Percentiles rank a stretch among this genome's conserved stretches.
phyloP scores from a whole-genome alignment of 768 basidiomycete species.

The Phanerodontia chrysosporium region DNA sequence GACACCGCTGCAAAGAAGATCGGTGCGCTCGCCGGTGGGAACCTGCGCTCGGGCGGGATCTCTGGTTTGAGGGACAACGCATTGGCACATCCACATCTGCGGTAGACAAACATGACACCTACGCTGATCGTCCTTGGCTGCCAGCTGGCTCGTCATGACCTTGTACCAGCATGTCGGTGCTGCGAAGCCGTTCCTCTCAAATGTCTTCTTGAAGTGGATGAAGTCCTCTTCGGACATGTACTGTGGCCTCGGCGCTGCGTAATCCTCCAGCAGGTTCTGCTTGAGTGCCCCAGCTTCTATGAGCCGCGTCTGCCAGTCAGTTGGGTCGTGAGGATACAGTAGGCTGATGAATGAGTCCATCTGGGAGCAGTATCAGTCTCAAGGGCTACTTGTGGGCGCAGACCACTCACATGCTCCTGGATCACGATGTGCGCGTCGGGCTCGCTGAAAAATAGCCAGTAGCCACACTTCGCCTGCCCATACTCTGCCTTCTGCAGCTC shows the following conservation, averaged over 20 bases:
- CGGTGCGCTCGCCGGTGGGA: background rate
- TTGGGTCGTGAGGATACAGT: slow-evolving; percentile 30
- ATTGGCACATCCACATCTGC: background rate
- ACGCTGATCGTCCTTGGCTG: background rate
- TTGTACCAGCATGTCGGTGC: slow-evolving; percentile 37
- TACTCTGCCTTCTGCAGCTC: slow-evolving; percentile 16
- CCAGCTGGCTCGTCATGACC: slow-evolving; percentile 13
- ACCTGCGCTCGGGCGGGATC: background rate
- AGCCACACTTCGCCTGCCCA: slow-evolving; percentile 25
- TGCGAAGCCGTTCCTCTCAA: slow-evolving; percentile 28
- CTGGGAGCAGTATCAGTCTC: background rate
- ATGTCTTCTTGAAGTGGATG: slow-evolving; percentile 23
- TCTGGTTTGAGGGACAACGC: background rate
- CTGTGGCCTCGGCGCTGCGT: slow-evolving; percentile 20
- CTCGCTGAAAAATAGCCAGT: slow-evolving; percentile 35
- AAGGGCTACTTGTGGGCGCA: background rate
- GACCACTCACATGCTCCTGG: slow-evolving; percentile 29
- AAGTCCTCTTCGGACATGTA: slow-evolving; percentile 33
- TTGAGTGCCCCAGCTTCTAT: slow-evolving; percentile 32
- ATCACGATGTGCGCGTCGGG: slow-evolving; percentile 28
- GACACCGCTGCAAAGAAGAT: background rate
- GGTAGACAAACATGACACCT: background rate
- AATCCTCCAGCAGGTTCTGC: slow-evolving; percentile 24
- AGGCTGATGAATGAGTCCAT: slow-evolving; percentile 30
- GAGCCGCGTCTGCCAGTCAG: slow-evolving; percentile 32